Evolutionary conservation across 176 grass and related monocot genomes (phyloP), one percentile per base, ranked within the genome.

Genomic region (Miscanthus lutarioriparius): DNA sequence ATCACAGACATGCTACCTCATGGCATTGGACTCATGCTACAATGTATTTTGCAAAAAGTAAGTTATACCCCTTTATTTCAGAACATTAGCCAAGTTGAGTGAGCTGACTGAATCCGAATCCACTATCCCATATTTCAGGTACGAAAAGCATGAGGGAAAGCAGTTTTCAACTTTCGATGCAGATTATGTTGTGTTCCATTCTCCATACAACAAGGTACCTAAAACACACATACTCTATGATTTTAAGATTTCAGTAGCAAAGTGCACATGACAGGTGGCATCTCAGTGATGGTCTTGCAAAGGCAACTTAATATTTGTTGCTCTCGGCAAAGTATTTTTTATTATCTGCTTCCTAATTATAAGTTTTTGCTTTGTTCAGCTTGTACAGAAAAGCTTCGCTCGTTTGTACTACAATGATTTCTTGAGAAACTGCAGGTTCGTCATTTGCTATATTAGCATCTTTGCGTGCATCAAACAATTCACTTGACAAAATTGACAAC

Each of bases 121-220:
- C 17, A 80, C 63, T 23, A 15, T 68, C 49, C 28, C n/a, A 79
- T 40, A 25, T n/a, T 67, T 86, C 58, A 99, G 96, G 90, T 99
- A 92, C 39, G 90, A 91, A 79, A 99, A 99, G 62, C 78, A 89
- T 73, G 91, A 76, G 79, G 93, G 91, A 77, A 88, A 86, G 25
- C 75, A 94, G 51, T 99, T 98, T 82, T 94, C 96, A 32, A 86
- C 96, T 83, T 91, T 72, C 41, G 86, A 96, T 75, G 93, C 90
- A 72, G 93, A 92, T 82, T 96, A 96, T 92, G 92, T 86, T 20
- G 93, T 96, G 41, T 99, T 99, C 76, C 96, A 99, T 95, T 99
- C 96, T 90, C 96, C 96, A 63, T 99, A 99, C 61, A 99, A 99
- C 59, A 99, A 99, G 89, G 96, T 96, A 87, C 61, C 12, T n/a